Evolutionary conservation across 148 eudicot species (phyloP).

Genomic region (Rhododendron mucronatum): DNA sequence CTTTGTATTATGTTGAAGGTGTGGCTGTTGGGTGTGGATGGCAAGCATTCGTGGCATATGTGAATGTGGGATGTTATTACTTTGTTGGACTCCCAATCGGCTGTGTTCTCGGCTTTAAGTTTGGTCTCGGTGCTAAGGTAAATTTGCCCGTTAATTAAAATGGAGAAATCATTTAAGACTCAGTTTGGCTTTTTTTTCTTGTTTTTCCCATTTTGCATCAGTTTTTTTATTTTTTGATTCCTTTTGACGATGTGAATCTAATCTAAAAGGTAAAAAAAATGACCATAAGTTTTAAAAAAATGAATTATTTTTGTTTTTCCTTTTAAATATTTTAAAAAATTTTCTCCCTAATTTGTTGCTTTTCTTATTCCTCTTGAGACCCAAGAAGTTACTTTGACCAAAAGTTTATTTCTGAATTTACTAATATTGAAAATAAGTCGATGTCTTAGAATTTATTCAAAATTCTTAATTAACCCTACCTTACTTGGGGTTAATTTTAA

Average conservation of each 20-base stretch:
- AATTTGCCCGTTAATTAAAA: not conserved
- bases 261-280: not conserved
- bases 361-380: not conserved
- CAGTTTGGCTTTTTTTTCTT: not conserved
- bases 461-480: not conserved
- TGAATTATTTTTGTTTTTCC: not conserved
- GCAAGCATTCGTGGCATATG: conserved; percentile 63
- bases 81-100: conserved; percentile 62
- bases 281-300: not conserved
- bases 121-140: conserved; percentile 47
- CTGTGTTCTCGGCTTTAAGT: conserved; percentile 44
- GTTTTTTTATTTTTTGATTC: no score
- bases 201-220: no score
- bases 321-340: not conserved
- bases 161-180: not conserved
- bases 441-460: no score
- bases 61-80: conserved; percentile 60
- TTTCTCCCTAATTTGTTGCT: not conserved
- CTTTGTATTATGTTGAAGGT: conserved; percentile 25
- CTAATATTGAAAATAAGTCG: not conserved
- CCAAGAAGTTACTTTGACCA: no score
- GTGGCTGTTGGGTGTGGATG: conserved; percentile 75
- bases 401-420: no score
- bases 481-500: not conserved
- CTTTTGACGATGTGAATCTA: not conserved